Evolutionary conservation across 2,329 filamentous ascomycete genomes (phyloP).

Genomic region (Aspergillus intermedius): DNA sequence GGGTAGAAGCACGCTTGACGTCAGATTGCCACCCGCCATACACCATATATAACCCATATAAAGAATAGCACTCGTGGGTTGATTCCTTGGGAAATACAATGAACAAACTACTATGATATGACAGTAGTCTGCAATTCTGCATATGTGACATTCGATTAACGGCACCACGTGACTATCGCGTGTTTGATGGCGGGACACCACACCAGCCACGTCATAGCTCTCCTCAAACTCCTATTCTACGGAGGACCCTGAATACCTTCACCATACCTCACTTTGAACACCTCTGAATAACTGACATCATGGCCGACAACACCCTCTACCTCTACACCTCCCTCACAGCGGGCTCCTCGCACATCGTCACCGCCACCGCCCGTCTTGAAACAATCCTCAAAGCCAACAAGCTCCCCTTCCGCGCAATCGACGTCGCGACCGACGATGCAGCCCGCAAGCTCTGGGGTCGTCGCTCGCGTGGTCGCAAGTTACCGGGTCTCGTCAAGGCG

Average conservation of each 20-base stretch:
- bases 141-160: neutral
- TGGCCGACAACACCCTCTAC: slow-evolving; percentile 62
- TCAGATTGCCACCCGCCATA: slow-evolving; percentile 15
- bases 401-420: slow-evolving; percentile 86
- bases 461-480: slow-evolving; percentile 75
- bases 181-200: neutral
- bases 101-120: neutral
- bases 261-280: neutral
- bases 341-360: slow-evolving; percentile 92
- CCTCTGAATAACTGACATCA: slow-evolving; percentile 8
- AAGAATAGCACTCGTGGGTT: no score
- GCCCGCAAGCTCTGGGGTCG: slow-evolving; percentile 85
- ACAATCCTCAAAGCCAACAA: slow-evolving; percentile 93
- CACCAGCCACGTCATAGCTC: slow-evolving; percentile 3
- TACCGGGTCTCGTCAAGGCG: slow-evolving; percentile 83
- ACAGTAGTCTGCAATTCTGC: neutral
- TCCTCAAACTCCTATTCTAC: neutral
- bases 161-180: neutral
- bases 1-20: slow-evolving; percentile 11
- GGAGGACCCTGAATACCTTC: neutral
- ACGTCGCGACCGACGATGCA: slow-evolving; percentile 83
- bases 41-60: no score
- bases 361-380: slow-evolving; percentile 89
- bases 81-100: no score
- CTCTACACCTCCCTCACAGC: slow-evolving; percentile 95